These are phyloP conservation scores for Naganishia friedmannii DNA, from an alignment of 768 basidiomycete species.

Conservation along the genomic window DNA sequence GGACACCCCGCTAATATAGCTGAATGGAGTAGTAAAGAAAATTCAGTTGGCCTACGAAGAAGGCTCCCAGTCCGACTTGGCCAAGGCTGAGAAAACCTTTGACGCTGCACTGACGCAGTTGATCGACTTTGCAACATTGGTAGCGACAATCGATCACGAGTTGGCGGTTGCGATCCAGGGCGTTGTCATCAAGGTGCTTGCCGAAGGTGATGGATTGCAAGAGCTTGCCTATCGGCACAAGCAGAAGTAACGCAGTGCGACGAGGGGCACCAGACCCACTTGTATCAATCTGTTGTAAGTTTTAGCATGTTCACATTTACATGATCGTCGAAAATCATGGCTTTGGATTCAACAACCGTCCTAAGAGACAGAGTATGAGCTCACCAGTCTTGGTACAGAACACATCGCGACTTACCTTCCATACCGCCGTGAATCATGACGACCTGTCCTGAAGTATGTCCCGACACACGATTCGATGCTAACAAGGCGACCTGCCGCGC, in stretches of 20 bases:
- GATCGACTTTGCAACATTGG: conserved; percentile 12
- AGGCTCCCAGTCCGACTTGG: background rate
- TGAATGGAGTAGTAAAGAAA: background rate
- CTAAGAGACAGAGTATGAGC: background rate
- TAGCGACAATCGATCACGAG: conserved; percentile 8
- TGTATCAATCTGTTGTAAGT: background rate
- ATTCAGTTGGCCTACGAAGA: conserved; percentile 6
- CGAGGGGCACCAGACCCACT: too few species aligned
- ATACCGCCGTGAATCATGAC: conserved; percentile 73
- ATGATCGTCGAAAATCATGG: conserved; percentile 5
- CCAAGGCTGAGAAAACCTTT: background rate
- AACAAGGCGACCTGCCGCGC: conserved; percentile 65
- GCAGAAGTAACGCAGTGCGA: background rate
- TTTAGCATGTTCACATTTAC: background rate
- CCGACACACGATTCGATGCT: conserved; percentile 63
- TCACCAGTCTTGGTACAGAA: background rate
- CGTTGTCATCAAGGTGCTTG: background rate
- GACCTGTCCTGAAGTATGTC: conserved; percentile 69
- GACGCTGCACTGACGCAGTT: background rate
- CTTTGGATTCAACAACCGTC: conserved; percentile 22
- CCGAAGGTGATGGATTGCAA: background rate
- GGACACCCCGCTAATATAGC: background rate
- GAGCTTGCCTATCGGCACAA: background rate
- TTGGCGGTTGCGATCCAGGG: background rate
- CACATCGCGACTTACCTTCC: conserved; percentile 58